Conservation (phyloP, 805 yeast species). For the Cephaloascus fragrans region DNA sequence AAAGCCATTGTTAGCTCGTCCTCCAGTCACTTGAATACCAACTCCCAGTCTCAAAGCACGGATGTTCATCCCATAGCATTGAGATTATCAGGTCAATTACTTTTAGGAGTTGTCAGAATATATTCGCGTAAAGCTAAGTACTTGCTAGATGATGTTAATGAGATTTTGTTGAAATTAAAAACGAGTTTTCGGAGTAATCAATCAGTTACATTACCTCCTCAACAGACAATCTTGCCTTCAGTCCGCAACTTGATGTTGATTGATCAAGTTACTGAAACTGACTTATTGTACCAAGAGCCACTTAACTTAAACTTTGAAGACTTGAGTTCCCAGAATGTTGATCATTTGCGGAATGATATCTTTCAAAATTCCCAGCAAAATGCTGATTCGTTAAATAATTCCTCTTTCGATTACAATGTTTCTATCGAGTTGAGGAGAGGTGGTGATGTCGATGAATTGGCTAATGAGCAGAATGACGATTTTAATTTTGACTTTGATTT, state of each 20-base stretch:
- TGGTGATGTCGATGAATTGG: background rate
- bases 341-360: background rate
- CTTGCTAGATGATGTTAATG: conserved; percentile 73
- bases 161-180: conserved; percentile 61
- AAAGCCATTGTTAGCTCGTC: conserved; percentile 39
- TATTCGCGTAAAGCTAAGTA: conserved; percentile 81
- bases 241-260: conserved; percentile 51
- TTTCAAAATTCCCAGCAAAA: background rate
- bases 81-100: conserved; percentile 74
- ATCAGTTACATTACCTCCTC: conserved; percentile 48
- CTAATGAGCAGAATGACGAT: conserved; percentile 6
- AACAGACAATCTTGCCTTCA: conserved; percentile 50
- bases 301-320: conserved; percentile 21
- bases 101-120: conserved; percentile 80
- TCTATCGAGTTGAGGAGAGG: background rate
- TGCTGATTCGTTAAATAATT: background rate
- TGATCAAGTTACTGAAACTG: conserved; percentile 74
- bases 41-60: conserved; percentile 7
- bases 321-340: conserved; percentile 1
- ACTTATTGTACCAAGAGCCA: conserved; percentile 61
- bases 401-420: background rate
- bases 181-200: conserved; percentile 46
- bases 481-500: conserved; percentile 9
- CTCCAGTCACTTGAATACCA: conserved; percentile 4
- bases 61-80: conserved; percentile 56